Evolutionary conservation across 306 rosid genomes (phyloP).

Genomic region (Medicago lupulina): DNA sequence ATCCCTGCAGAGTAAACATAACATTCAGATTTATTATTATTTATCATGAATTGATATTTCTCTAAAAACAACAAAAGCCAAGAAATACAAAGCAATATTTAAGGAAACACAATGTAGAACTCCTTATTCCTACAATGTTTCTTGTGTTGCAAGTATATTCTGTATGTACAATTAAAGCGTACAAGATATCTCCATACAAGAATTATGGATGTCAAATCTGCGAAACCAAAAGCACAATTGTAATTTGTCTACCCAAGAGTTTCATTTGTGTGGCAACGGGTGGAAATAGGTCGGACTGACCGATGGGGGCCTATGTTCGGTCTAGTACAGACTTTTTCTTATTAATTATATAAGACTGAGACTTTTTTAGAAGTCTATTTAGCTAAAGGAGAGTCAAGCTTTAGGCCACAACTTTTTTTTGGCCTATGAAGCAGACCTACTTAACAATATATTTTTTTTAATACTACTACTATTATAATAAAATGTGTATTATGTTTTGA

Average conservation of each 20-base stretch:
- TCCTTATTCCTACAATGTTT: constrained; percentile 7
- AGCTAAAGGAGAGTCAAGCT: too few relatives aligned
- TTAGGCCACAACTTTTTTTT: too few relatives aligned
- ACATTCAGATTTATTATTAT: constrained; percentile 1
- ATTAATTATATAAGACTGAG: too few relatives aligned
- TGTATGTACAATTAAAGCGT: constrained; percentile 22
- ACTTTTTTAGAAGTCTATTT: too few relatives aligned
- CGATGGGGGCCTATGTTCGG: too few relatives aligned
- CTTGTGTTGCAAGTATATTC: constrained; percentile 26
- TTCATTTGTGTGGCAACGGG: neutral
- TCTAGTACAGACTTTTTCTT: too few relatives aligned
- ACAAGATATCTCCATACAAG: constrained; percentile 16
- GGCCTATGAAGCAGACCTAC: too few relatives aligned
- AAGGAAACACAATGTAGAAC: constrained; percentile 27
- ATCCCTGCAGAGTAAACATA: constrained; percentile 65
- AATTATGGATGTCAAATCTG: constrained; percentile 25
- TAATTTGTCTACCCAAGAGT: neutral
- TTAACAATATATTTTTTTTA: too few relatives aligned
- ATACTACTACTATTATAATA: too few relatives aligned
- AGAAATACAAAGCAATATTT: constrained; percentile 18
- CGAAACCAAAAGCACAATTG: constrained; percentile 21
- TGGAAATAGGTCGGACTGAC: too few relatives aligned
- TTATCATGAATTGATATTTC: constrained; percentile 9
- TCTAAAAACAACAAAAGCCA: constrained; percentile 12
- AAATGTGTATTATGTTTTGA: too few relatives aligned